phyloP scores from a whole-genome alignment of 2,329 filamentous ascomycete genomes.

The Phialocephala sp. region DNA sequence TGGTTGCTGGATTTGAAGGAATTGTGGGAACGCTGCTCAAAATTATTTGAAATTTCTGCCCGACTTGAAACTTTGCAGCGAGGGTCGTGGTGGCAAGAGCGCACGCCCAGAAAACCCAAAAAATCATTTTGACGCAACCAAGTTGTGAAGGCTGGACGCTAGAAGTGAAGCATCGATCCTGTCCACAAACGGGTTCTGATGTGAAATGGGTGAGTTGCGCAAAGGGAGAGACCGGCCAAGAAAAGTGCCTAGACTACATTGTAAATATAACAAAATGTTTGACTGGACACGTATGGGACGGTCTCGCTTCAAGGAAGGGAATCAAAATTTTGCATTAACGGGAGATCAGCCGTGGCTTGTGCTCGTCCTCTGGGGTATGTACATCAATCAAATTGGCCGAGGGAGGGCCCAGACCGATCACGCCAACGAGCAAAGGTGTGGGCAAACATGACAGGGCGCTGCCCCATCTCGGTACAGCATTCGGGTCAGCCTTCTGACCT shows the following conservation, averaged over 20 bases:
- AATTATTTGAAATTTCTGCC: slow-evolving; percentile 32
- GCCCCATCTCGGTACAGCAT: slow-evolving; percentile 9
- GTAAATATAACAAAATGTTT: slow-evolving; percentile 17
- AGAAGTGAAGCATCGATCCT: slow-evolving; percentile 5
- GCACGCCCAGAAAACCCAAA: slow-evolving; percentile 19
- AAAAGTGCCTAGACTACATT: slow-evolving; percentile 3
- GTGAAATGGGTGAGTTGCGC: slow-evolving; percentile 11
- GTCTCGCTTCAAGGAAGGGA: slow-evolving; percentile 48
- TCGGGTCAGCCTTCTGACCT: slow-evolving; percentile 15
- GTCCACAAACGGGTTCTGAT: not conserved
- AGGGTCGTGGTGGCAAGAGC: slow-evolving; percentile 16
- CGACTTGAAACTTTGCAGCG: slow-evolving; percentile 22
- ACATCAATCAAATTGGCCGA: slow-evolving; percentile 21
- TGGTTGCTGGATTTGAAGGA: slow-evolving; percentile 3
- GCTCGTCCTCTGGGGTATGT: slow-evolving; percentile 23
- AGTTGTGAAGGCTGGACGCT: not conserved
- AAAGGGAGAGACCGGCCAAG: slow-evolving; percentile 10
- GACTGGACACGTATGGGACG: slow-evolving; percentile 40
- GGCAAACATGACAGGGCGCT: slow-evolving; percentile 1
- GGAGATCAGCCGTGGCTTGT: slow-evolving; percentile 29
- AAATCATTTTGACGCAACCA: slow-evolving; percentile 21
- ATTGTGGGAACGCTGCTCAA: slow-evolving; percentile 21
- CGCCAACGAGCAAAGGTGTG: slow-evolving; percentile 20
- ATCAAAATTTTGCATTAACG: slow-evolving; percentile 26
- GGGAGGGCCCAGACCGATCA: slow-evolving; percentile 25